These are phyloP conservation scores for Fusarium transvaalense DNA, from an alignment of 2,329 filamentous ascomycete genomes.

Conservation along the genomic window DNA sequence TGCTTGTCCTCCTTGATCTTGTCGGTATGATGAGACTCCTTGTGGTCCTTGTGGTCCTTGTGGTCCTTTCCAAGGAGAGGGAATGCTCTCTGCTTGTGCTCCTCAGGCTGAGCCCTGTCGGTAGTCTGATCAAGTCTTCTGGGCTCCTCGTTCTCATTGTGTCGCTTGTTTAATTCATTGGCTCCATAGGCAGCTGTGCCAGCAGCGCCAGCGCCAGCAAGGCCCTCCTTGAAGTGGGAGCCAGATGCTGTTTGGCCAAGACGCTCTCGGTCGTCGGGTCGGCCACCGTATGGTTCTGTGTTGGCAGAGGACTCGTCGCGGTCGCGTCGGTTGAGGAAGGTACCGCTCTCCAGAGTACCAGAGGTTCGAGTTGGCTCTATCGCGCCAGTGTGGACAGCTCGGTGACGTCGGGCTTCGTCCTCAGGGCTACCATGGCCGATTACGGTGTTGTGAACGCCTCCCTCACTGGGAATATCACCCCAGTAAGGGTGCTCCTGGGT, in stretches of 20 bases:
- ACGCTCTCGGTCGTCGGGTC: not conserved
- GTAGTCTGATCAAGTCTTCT: not conserved
- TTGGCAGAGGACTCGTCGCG: not conserved
- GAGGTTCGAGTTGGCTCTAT: conserved; percentile 2
- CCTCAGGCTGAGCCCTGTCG: not conserved
- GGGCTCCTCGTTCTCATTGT: not conserved
- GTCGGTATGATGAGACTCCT: conserved; percentile 1
- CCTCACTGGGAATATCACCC: conserved; percentile 31
- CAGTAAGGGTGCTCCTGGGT: conserved; percentile 38
- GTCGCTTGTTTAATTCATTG: conserved; percentile 20
- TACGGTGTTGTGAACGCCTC: conserved; percentile 24
- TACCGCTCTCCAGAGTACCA: conserved; percentile 8
- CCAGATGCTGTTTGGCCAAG: not conserved
- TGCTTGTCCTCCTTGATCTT: conserved; percentile 26
- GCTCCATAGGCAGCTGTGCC: conserved; percentile 17
- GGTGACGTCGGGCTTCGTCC: conserved; percentile 20
- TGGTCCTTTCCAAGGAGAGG: conserved; percentile 25
- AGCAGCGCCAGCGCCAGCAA: conserved; percentile 5
- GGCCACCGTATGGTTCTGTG: conserved; percentile 12
- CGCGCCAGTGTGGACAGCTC: not conserved
- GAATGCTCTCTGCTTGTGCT: conserved; percentile 33
- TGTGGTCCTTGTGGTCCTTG: conserved; percentile 22
- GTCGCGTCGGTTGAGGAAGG: conserved; percentile 4
- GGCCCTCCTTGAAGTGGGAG: conserved; percentile 21
- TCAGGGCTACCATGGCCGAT: conserved; percentile 33